Evolutionary conservation across 2,329 filamentous ascomycete genomes (phyloP), one percentile per base, ranked within the genome.

Genomic region (Xylaria sp.): DNA sequence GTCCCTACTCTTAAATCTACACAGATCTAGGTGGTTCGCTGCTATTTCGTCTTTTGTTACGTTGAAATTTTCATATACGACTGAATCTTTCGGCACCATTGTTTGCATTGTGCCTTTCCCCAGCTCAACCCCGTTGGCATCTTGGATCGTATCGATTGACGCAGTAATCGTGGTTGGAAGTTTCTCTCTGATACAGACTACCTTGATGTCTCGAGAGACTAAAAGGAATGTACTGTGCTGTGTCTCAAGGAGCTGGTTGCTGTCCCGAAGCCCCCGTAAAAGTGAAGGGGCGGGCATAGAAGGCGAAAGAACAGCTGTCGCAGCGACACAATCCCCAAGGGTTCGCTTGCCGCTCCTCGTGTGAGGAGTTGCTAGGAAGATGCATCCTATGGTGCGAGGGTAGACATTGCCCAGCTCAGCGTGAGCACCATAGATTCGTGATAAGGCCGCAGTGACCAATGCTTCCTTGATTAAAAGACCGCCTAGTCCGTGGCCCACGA

Each of bases 381-480:
- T 71, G 48, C 75, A 77, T 40, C 76, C 76, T 48, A 78, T 66
- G 10, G 76, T 78, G n/a, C 72, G 71, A 9, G 76, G 76, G 35
- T 78, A 78, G 3, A 78, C 72, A 53, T 78, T 78, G 48, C 76
- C 73, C 29, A 78, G 67, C 61, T 78, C 76, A n/a, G 74, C 72
- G 48, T 78, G 76, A 29, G 75, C 69, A 47, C 76, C 76, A 62
- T 77, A 78, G 25, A 78, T 77, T 53, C 76, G 72, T 23, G 76
- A 78, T 54, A 78, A 70, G 9, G 75, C 76, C 4, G 76, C 76
- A 8, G 73, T 76, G 62, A 75, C 75, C 53, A 78, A 63, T 16
- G 76, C 75, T 63, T 78, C 76, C 58, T 78, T 78, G 57, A 78
- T 65, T 8, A 78, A 57, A 2, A 78, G 63, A n/a, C 76, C 76